Conservation (phyloP, 306 rosid genomes). For the Vigna radiata region DNA sequence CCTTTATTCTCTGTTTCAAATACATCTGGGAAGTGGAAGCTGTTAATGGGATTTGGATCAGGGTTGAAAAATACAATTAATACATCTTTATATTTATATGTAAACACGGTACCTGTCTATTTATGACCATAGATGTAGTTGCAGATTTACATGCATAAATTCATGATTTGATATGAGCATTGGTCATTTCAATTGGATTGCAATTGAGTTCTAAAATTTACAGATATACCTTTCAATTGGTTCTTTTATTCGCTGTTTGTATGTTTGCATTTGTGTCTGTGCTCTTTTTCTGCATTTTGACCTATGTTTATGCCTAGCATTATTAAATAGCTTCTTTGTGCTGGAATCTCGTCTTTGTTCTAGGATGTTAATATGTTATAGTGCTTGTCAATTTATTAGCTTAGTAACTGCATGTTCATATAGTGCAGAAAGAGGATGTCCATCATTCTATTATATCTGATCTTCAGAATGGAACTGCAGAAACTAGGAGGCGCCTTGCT, state of each 20-base stretch:
- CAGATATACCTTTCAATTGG: slow-evolving; percentile 2
- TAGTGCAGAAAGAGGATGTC: slow-evolving; percentile 92
- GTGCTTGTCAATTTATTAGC: slow-evolving; percentile 32
- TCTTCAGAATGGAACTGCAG: slow-evolving; percentile 97
- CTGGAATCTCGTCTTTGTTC: slow-evolving; percentile 31
- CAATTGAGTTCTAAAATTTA: slow-evolving; percentile 17
- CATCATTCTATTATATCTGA: slow-evolving; percentile 97
- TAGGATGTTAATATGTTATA: neutral
- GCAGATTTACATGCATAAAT: slow-evolving; percentile 26
- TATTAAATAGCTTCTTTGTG: slow-evolving; percentile 36
- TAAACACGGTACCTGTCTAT: neutral
- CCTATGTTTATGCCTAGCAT: slow-evolving; percentile 5
- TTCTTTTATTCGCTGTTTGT: slow-evolving; percentile 31
- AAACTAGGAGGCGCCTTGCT: slow-evolving; percentile 97
- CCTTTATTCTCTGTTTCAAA: slow-evolving; percentile 32
- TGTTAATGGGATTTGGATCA: slow-evolving; percentile 5
- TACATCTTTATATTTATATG: neutral
- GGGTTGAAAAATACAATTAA: slow-evolving; percentile 25
- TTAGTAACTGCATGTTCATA: slow-evolving; percentile 37
- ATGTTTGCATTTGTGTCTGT: slow-evolving; percentile 7
- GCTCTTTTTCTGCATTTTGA: slow-evolving; percentile 7
- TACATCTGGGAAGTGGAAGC: slow-evolving; percentile 15
- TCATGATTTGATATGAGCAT: slow-evolving; percentile 10
- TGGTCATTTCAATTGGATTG: slow-evolving; percentile 19
- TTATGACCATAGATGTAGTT: neutral